Evolutionary conservation across 331 rosid genomes (phyloP).

Genomic region (Malus hybrid): DNA sequence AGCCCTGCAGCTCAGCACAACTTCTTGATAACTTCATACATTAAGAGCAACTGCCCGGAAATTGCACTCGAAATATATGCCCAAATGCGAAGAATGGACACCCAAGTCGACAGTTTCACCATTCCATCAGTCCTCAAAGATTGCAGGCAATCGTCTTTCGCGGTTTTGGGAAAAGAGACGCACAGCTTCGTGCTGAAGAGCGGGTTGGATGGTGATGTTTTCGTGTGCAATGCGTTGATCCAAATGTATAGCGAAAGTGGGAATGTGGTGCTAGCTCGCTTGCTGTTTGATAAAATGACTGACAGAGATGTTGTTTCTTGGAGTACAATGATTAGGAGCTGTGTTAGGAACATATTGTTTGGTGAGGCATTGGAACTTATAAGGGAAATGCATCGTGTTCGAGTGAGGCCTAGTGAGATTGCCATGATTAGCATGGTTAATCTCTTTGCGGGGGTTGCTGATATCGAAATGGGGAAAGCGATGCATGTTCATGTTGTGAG

Average conservation of each 20-base stretch:
- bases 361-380: constrained; percentile 43
- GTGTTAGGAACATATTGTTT: constrained; percentile 26
- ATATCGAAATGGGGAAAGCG: constrained; percentile 40
- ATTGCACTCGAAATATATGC: constrained; percentile 32
- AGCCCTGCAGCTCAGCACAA: constrained; percentile 40
- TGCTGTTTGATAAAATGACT: constrained; percentile 42
- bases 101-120: constrained; percentile 45
- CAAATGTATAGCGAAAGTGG: constrained; percentile 52
- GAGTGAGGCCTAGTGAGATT: constrained; percentile 36
- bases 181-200: constrained; percentile 48
- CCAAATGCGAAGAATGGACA: constrained; percentile 37
- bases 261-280: constrained; percentile 26
- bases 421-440: constrained; percentile 44
- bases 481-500: constrained; percentile 51
- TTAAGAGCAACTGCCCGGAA: constrained; percentile 33
- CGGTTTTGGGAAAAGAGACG: constrained; percentile 35
- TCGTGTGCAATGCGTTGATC: constrained; percentile 52
- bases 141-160: constrained; percentile 30
- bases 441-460: constrained; percentile 26
- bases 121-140: constrained; percentile 71
- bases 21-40: constrained; percentile 58
- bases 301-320: constrained; percentile 54
- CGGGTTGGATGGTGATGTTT: constrained; percentile 34
- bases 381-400: constrained; percentile 32
- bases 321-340: constrained; percentile 60